Base-by-base conservation (phyloP, 805 yeast genomes). In the Yarrowia sp. region DNA sequence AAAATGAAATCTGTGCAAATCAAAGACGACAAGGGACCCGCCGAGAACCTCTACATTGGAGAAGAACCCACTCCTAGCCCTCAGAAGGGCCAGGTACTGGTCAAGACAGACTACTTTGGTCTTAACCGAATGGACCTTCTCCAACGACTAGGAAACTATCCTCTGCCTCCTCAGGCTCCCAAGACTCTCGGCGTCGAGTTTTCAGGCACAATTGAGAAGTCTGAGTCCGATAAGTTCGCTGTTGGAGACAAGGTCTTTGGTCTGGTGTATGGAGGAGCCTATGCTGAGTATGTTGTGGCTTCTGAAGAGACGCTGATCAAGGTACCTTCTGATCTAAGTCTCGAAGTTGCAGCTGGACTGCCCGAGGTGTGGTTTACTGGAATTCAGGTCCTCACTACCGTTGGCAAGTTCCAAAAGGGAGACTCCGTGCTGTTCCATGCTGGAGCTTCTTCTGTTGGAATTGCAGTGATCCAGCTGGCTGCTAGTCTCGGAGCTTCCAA, bases 331-430 rank as follows among this genome's bases (percentile, higher is more conserved):
- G 70, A 69, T 5, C 20, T 79, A 52, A 49, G 72, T 10, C 67
- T 71, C 60, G 69, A 68, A 1, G 71, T 70, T 13, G 79, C 79
- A 1, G 79, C 80, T 1, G 72, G 75, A 0, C 67, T 79, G 3
- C 79, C 79, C 4, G 78, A 76, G 47, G 75, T 70, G 20, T 79
- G 82, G 82, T 72, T 77, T 44, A 73, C 79, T 7, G 82, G 82
- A 0, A 56, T 74, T 4, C 80, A 77, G 68, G 74, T 76, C 9
- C 70, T 79, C 9, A 71, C 70, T 12, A 36, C 69, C 39, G 77
- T 75, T 2, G 79, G 76, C n/a, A 66, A 68, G 17, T 70, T 78
- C 60, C 61, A 69, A 40, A 70, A 73, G 70, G 74, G 75, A 15
- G 73, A 76, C 52, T 66, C 73, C 20, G 70, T 79, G 14, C 70